A percentile compares a stretch with the other conserved stretches of the same genome.
Evolutionary conservation across 305 asterid genomes (phyloP).

Genomic region (Fraxinus velutina): DNA sequence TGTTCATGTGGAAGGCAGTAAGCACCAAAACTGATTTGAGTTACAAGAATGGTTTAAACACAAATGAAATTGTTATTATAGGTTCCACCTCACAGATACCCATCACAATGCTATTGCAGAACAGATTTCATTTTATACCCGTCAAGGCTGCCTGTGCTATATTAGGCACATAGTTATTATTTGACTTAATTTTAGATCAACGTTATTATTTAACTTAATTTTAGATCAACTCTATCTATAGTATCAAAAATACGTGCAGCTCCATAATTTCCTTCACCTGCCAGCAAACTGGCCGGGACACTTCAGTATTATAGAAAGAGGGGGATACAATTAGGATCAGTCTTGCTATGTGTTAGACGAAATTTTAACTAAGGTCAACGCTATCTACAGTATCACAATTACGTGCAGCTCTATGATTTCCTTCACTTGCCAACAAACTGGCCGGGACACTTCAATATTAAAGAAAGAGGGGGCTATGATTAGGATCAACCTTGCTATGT

Average conservation of each 20-base stretch:
- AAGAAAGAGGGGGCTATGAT: too few relatives aligned
- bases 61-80: not conserved
- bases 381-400: not conserved
- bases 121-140: not conserved
- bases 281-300: not conserved
- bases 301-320: not conserved
- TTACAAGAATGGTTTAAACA: not conserved
- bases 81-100: not conserved
- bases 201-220: not conserved
- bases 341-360: not conserved
- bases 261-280: not conserved
- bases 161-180: not conserved
- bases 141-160: not conserved
- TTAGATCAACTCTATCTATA: not conserved
- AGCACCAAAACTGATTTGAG: not conserved
- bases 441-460: not conserved
- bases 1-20: not conserved
- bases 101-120: not conserved
- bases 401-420: not conserved
- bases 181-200: not conserved
- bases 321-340: not conserved
- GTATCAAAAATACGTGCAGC: not conserved
- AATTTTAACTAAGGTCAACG: not conserved
- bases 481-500: not conserved
- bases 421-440: not conserved